Evolutionary conservation across 768 basidiomycete species (phyloP).

Genomic region (Pleurotus giganteus): DNA sequence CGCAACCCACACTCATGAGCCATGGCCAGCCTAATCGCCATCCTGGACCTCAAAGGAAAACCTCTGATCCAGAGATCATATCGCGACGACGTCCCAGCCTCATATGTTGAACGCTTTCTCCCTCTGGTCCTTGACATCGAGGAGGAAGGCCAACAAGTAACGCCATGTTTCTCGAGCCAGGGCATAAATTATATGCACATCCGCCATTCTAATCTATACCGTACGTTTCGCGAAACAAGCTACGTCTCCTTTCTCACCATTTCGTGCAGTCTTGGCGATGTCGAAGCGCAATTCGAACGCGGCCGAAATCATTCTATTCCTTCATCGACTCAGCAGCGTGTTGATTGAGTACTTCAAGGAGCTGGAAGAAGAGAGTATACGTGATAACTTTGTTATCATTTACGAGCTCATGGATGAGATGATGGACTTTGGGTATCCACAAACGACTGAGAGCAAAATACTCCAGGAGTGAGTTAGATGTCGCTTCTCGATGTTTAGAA

Average conservation of each 20-base stretch:
- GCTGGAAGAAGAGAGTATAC: slow-evolving; percentile 97
- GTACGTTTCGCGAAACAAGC: slow-evolving; percentile 46
- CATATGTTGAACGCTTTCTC: slow-evolving; percentile 90
- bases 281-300: slow-evolving; percentile 97
- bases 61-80: slow-evolving; percentile 96
- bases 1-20: slow-evolving; percentile 10
- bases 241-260: background rate
- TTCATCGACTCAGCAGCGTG: slow-evolving; percentile 90
- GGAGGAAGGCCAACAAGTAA: slow-evolving; percentile 94
- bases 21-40: slow-evolving; percentile 76
- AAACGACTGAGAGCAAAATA: slow-evolving; percentile 99
- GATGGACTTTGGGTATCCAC: slow-evolving; percentile 99
- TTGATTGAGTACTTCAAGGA: slow-evolving; percentile 99
- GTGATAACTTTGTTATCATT: slow-evolving; percentile 99
- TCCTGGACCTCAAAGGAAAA: slow-evolving; percentile 98
- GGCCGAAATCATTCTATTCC: slow-evolving; percentile 93
- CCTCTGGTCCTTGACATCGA: slow-evolving; percentile 93
- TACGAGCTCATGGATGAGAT: slow-evolving; percentile 99
- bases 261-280: slow-evolving; percentile 79
- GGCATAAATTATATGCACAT: slow-evolving; percentile 99
- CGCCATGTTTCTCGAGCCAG: slow-evolving; percentile 93
- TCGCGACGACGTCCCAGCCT: slow-evolving; percentile 89
- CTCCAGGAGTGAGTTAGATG: slow-evolving; percentile 75
- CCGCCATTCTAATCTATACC: slow-evolving; percentile 94
- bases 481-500: background rate